Conservation (phyloP, 805 yeast species). For the Wickerhamiella spandovensis region DNA sequence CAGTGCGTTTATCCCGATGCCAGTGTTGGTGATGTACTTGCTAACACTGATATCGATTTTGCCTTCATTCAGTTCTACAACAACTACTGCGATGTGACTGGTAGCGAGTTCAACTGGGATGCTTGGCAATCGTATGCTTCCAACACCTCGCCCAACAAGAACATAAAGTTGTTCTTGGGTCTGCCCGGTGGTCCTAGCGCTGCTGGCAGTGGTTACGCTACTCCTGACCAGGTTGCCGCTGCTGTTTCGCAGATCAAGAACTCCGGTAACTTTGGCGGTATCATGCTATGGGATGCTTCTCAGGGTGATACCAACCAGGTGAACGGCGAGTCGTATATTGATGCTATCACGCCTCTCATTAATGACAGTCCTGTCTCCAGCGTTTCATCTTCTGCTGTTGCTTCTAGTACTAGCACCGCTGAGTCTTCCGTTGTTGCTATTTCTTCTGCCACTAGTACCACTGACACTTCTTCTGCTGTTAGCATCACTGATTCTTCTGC, state of each 20-base stretch:
- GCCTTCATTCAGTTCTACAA: constrained; percentile 84
- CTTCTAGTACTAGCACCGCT: background rate
- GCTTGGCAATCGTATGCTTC: constrained; percentile 59
- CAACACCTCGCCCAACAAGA: constrained; percentile 45
- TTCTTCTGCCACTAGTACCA: background rate
- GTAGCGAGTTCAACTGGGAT: constrained; percentile 45
- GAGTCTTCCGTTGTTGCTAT: background rate
- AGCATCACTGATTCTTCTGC: background rate
- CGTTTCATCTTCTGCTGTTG: background rate
- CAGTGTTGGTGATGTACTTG: constrained; percentile 48
- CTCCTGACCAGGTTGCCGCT: constrained; percentile 24
- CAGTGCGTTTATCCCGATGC: constrained; percentile 85
- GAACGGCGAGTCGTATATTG: constrained; percentile 33
- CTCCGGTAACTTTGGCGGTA: constrained; percentile 45
- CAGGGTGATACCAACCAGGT: constrained; percentile 39
- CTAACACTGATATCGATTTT: constrained; percentile 58
- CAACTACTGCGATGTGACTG: constrained; percentile 45
- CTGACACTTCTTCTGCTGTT: background rate
- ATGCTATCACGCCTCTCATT: constrained; percentile 11
- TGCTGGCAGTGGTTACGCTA: constrained; percentile 44
- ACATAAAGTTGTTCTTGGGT: constrained; percentile 62
- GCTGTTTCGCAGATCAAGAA: constrained; percentile 18
- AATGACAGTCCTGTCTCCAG: constrained; percentile 6
- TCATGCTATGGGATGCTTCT: constrained; percentile 79
- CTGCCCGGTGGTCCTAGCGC: constrained; percentile 48